Evolutionary conservation across 1,139 yeast genomes (phyloP), one percentile per base, ranked within the genome.

Genomic region (Debaryomyces udenii): DNA sequence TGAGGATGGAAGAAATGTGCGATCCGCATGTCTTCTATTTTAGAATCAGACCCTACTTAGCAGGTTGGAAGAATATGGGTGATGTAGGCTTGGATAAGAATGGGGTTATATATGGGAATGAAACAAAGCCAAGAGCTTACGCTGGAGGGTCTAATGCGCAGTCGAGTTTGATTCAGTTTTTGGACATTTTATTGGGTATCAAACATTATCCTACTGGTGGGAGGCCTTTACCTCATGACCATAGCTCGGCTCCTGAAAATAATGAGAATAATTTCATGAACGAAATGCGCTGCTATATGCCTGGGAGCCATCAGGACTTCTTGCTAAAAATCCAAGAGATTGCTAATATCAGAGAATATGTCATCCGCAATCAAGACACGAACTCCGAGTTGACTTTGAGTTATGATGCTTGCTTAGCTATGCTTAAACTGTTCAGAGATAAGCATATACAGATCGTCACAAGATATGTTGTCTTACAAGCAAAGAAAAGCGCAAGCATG

Each of bases 131-230:
- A 41, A 72, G 87, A 47, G 62, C 74, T 23, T 86, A 78, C 59
- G 75, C 96, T 5, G 98, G 98, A 17, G 98, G 98, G 0, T 87
- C 96, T 9, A 91, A 91, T 59, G 97, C 96, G 0, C 98, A 91
- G 63, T 82, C 93, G 37, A 88, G 96, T 2, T 70, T 90, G 50
- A 86, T 91, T 45, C 97, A 91, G 63, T 85, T 89, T 31, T 70
- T 91, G 49, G 98, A 91, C 58, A 78, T 88, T 20, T 62, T 89
- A 11, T 71, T 91, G 32, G 81, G 81, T 35, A 84, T 91, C 14
- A 82, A 82, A 45, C 98, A 91, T 61, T 76, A 74, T 51, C 83
- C 94, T 7, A 83, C 91, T 1, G 96, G 96, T 2, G 79, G 80
- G 50, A 59, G 78, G 44, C 77, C 77, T 1, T 48, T 57, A 15